These are phyloP conservation scores for Triglochin maritima DNA, from an alignment of 106 monocot species.

Conservation along the genomic window DNA sequence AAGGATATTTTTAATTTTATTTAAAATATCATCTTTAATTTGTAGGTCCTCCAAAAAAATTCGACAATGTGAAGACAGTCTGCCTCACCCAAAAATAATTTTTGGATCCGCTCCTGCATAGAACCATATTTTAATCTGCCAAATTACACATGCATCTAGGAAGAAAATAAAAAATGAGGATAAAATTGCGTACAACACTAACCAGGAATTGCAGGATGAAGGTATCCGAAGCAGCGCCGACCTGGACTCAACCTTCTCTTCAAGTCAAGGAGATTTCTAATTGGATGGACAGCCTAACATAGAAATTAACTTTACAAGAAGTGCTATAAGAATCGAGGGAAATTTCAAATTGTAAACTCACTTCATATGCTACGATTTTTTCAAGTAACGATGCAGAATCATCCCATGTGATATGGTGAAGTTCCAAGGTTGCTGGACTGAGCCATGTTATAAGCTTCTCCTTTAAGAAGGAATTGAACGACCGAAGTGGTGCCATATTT, in stretches of 20 bases:
- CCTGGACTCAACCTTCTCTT: slow-evolving; percentile 68
- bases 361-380: slow-evolving; percentile 92
- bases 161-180: no score
- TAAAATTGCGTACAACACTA: neutral
- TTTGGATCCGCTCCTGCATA: no score
- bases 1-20: no score
- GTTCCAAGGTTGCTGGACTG: slow-evolving; percentile 76
- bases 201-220: slow-evolving; percentile 93
- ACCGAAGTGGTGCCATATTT: slow-evolving; percentile 46
- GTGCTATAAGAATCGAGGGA: neutral
- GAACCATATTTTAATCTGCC: no score
- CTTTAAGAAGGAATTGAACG: slow-evolving; percentile 65
- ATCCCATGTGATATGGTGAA: slow-evolving; percentile 89
- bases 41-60: no score
- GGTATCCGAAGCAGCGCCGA: slow-evolving; percentile 80
- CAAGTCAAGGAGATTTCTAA: slow-evolving; percentile 70
- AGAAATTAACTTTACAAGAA: neutral
- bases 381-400: slow-evolving; percentile 82
- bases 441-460: slow-evolving; percentile 81
- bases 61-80: no score
- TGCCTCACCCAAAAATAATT: no score
- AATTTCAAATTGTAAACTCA: slow-evolving; percentile 2
- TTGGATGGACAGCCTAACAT: slow-evolving; percentile 78
- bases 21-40: no score
- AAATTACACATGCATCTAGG: no score